A percentile compares a stretch with the other conserved stretches of the same genome.
These are phyloP conservation scores for Suillus alpinus DNA, from an alignment of 768 basidiomycete species.

Conservation along the genomic window DNA sequence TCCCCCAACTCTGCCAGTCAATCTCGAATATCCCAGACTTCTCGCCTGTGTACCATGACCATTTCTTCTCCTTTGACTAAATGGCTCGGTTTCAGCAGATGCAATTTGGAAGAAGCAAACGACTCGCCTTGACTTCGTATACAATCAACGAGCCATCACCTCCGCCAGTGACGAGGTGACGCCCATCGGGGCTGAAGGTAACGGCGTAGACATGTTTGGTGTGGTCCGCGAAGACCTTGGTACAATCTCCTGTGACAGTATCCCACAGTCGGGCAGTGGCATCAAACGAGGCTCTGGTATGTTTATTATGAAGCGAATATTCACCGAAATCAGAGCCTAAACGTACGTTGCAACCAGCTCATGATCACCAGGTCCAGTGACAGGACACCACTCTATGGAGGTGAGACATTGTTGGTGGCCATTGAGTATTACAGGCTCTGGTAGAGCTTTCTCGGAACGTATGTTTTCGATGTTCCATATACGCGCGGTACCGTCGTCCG, in stretches of 20 bases:
- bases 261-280: slow-evolving; percentile 82
- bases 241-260: slow-evolving; percentile 69
- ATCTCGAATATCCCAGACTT: slow-evolving; percentile 74
- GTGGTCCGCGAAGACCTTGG: slow-evolving; percentile 71
- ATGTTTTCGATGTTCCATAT: slow-evolving; percentile 68
- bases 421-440: slow-evolving; percentile 38
- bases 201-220: slow-evolving; percentile 69
- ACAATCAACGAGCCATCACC: slow-evolving; percentile 77
- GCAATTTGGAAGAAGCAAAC: not conserved
- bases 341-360: slow-evolving; percentile 73
- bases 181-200: slow-evolving; percentile 72
- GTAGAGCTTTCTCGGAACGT: slow-evolving; percentile 22
- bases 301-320: not conserved
- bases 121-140: slow-evolving; percentile 64
- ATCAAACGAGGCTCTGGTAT: slow-evolving; percentile 73
- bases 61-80: slow-evolving; percentile 45
- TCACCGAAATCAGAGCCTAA: not conserved
- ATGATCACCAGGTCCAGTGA: slow-evolving; percentile 43
- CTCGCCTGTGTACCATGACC: slow-evolving; percentile 65
- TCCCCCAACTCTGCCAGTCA: slow-evolving; percentile 61
- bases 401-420: slow-evolving; percentile 70
- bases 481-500: slow-evolving; percentile 76
- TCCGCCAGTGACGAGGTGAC: slow-evolving; percentile 71
- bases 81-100: slow-evolving; percentile 18
- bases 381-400: slow-evolving; percentile 68